These are phyloP conservation scores for Colletotrichum tamarilloi DNA, from an alignment of 2,329 filamentous ascomycete species.

Conservation along the genomic window DNA sequence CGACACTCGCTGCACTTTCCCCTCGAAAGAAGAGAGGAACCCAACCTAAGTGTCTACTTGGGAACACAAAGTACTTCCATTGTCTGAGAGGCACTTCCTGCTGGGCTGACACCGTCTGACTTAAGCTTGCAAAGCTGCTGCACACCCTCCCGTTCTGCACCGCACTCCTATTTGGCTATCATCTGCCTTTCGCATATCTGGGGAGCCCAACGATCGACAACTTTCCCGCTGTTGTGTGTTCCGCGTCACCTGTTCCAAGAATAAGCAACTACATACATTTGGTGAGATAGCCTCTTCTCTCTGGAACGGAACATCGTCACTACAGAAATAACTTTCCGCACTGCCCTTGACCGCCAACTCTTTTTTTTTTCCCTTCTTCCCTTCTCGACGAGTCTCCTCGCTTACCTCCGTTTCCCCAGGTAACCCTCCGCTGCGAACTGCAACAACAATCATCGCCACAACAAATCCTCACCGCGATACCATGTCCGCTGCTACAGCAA, in stretches of 20 bases:
- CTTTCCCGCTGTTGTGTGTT: constrained; percentile 18
- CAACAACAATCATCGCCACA: constrained; percentile 47
- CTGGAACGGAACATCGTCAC: constrained; percentile 34
- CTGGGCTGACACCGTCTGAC: constrained; percentile 30
- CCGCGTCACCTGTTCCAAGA: constrained; percentile 30
- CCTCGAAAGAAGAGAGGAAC: no score
- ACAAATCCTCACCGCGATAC: constrained; percentile 32
- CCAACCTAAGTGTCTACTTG: no score
- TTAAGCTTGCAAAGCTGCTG: constrained; percentile 30
- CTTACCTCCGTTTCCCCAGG: constrained; percentile 27
- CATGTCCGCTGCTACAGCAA: constrained; percentile 65
- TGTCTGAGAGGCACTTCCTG: constrained; percentile 14
- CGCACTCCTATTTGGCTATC: constrained; percentile 21
- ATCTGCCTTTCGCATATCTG: constrained; percentile 26
- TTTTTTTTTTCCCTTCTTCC: neutral
- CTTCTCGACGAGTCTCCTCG: constrained; percentile 20
- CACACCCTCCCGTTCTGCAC: constrained; percentile 33
- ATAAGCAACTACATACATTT: constrained; percentile 21
- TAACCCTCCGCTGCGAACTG: constrained; percentile 19
- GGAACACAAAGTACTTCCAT: no score
- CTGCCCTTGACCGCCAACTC: neutral
- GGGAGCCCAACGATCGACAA: constrained; percentile 28
- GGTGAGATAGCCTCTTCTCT: constrained; percentile 20
- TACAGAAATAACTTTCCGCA: constrained; percentile 14
- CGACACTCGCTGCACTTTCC: neutral